phyloP scores from a whole-genome alignment of 2,329 filamentous ascomycete species.

The Capronia epimyces region DNA sequence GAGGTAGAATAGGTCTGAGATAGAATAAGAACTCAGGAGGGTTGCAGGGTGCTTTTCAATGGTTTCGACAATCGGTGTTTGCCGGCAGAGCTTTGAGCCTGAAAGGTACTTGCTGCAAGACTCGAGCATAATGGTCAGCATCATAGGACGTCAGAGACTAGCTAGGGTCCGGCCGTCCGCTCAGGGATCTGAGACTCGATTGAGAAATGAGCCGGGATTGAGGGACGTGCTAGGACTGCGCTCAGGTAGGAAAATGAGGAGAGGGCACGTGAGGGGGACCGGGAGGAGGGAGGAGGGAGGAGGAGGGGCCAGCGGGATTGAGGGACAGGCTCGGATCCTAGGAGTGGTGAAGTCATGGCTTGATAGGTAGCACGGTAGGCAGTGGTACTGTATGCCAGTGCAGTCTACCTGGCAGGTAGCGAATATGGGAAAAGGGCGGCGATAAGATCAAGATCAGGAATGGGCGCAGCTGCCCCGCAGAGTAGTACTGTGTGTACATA shows the following conservation, averaged over 20 bases:
- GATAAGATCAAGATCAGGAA: not conserved
- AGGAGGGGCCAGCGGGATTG: not conserved
- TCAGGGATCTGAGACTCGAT: not conserved
- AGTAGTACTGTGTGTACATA: not conserved
- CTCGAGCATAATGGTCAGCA: constrained; percentile 9
- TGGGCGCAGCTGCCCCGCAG: not conserved
- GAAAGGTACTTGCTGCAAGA: constrained; percentile 6
- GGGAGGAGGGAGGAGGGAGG: not conserved
- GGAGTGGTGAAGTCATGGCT: not conserved
- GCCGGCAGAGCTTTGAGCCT: constrained; percentile 26
- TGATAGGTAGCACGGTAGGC: not conserved
- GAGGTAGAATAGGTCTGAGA: constrained; percentile 7
- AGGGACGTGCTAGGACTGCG: constrained; percentile 5
- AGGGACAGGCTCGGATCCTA: not conserved
- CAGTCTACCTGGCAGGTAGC: not conserved
- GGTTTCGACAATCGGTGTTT: constrained; percentile 1
- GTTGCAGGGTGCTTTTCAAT: constrained; percentile 12
- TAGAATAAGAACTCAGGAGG: not conserved
- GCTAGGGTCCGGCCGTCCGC: not conserved
- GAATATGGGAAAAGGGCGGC: not conserved
- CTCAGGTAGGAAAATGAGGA: constrained; percentile 17
- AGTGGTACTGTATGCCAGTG: too few species aligned
- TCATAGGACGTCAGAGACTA: not conserved
- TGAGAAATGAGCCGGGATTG: constrained; percentile 4
- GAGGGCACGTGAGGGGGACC: not conserved